Evolutionary conservation across 108 stramenopile genomes (phyloP).

Genomic region (Pelagomonas calceolata): DNA sequence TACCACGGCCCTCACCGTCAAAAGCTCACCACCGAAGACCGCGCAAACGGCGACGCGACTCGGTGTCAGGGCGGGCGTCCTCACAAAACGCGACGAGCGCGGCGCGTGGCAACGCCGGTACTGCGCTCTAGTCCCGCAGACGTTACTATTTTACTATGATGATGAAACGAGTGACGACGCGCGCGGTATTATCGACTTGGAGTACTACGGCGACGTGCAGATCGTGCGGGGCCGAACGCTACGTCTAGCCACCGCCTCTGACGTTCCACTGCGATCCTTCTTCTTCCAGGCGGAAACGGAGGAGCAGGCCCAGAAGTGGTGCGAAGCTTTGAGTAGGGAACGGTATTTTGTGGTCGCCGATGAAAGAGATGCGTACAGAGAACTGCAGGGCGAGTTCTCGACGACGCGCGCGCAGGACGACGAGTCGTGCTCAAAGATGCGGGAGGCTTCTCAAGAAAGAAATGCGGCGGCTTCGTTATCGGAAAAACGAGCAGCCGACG

Average conservation of each 20-base stretch:
- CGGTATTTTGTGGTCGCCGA: constrained; percentile 68
- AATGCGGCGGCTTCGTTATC: too few species aligned
- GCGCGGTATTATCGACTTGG: constrained; percentile 85
- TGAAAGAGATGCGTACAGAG: constrained; percentile 57
- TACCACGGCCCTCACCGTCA: not conserved
- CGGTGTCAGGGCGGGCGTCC: constrained; percentile 46
- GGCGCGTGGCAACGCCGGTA: constrained; percentile 82
- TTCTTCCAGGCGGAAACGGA: constrained; percentile 65
- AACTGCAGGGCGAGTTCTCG: constrained; percentile 10
- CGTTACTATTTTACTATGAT: constrained; percentile 89
- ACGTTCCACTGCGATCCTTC: constrained; percentile 69
- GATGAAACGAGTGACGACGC: constrained; percentile 9
- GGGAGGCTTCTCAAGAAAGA: too few species aligned
- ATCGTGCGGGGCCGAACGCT: constrained; percentile 28
- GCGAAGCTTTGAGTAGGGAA: constrained; percentile 52
- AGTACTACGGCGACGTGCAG: constrained; percentile 76
- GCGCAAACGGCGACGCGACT: not conserved
- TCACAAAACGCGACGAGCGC: constrained; percentile 85
- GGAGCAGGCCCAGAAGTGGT: constrained; percentile 63
- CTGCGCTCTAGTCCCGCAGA: constrained; percentile 89
- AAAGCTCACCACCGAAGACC: not conserved
- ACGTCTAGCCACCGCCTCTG: constrained; percentile 60
- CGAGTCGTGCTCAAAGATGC: not conserved
- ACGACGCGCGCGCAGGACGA: not conserved
- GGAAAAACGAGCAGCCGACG: too few species aligned